Evolutionary conservation across 2,329 filamentous ascomycete species (phyloP).

Genomic region (Arachnopeziza araneosa): DNA sequence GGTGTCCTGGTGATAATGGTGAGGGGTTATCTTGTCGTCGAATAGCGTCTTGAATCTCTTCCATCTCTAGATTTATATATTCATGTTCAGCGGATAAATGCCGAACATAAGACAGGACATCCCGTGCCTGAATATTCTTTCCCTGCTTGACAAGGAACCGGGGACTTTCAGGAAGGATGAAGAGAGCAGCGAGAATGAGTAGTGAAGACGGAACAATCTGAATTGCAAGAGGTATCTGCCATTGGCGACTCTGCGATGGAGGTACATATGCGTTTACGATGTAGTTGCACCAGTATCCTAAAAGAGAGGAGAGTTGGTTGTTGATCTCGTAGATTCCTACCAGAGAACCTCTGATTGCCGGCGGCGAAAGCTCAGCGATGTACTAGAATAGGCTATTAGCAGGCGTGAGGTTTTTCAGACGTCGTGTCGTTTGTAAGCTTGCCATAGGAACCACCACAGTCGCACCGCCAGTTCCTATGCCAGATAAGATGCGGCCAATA

Average conservation of each 20-base stretch:
- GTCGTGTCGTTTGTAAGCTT: neutral
- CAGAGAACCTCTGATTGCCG: slow-evolving; percentile 21
- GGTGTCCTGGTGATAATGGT: neutral
- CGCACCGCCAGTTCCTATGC: slow-evolving; percentile 22
- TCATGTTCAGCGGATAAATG: slow-evolving; percentile 8
- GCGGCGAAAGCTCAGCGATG: slow-evolving; percentile 25
- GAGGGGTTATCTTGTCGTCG: slow-evolving; percentile 6
- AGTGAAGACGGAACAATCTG: slow-evolving; percentile 31
- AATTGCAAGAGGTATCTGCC: slow-evolving; percentile 33
- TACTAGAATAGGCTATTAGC: slow-evolving; percentile 18
- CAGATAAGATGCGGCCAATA: slow-evolving; percentile 21
- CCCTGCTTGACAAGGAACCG: slow-evolving; percentile 33
- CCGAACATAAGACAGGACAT: slow-evolving; percentile 14
- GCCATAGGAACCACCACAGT: slow-evolving; percentile 24
- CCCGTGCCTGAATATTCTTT: slow-evolving; percentile 6
- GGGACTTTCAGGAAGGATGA: slow-evolving; percentile 66
- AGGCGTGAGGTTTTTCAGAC: neutral
- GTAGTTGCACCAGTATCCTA: slow-evolving; percentile 25
- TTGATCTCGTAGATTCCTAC: slow-evolving; percentile 27
- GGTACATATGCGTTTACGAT: slow-evolving; percentile 18
- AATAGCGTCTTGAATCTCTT: slow-evolving; percentile 19
- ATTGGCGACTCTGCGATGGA: slow-evolving; percentile 17
- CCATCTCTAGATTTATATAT: slow-evolving; percentile 16
- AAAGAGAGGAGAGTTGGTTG: slow-evolving; percentile 21
- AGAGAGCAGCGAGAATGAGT: slow-evolving; percentile 33